A percentile compares a stretch with the other conserved stretches of the same genome.
These are phyloP conservation scores for Penicillium sclerotiorum DNA, from an alignment of 2,329 filamentous ascomycete species.

Conservation along the genomic window DNA sequence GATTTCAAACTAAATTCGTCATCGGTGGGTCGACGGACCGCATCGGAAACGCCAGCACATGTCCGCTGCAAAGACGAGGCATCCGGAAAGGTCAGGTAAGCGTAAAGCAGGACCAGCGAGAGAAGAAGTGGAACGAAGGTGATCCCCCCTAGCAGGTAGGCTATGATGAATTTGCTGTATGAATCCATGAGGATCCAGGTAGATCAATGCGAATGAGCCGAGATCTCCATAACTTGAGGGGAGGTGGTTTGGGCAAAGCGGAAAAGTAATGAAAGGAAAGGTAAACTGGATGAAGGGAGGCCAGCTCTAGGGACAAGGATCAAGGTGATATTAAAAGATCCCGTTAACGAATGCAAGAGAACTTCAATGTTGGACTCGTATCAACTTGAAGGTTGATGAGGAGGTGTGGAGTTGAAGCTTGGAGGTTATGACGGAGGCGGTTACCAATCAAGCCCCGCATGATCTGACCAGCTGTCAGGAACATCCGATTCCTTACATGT, in stretches of 20 bases:
- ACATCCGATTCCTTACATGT: too few relatives aligned
- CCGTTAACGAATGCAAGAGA: too few relatives aligned
- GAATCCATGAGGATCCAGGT: constrained; percentile 44
- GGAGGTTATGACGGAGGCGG: constrained; percentile 19
- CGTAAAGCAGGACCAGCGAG: constrained; percentile 62
- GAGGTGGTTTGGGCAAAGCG: background rate
- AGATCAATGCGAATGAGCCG: constrained; percentile 33
- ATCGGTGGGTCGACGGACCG: constrained; percentile 60
- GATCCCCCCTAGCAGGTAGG: constrained; percentile 83
- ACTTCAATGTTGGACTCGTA: too few relatives aligned
- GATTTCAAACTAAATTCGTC: constrained; percentile 66
- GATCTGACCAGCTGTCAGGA: constrained; percentile 28
- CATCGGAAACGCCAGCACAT: constrained; percentile 42
- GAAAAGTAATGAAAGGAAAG: background rate
- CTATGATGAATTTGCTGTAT: constrained; percentile 63
- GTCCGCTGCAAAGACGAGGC: constrained; percentile 27
- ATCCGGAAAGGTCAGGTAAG: constrained; percentile 67
- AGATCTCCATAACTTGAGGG: constrained; percentile 36
- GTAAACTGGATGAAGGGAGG: constrained; percentile 8
- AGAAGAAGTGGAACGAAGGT: constrained; percentile 81
- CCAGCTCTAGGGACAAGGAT: constrained; percentile 15
- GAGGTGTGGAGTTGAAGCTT: constrained; percentile 13
- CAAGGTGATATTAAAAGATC: too few relatives aligned
- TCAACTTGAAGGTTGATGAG: too few relatives aligned
- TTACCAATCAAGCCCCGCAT: constrained; percentile 17